These are phyloP conservation scores for Oryza meyeriana DNA, from an alignment of 176 grass and related monocot species.

Conservation along the genomic window DNA sequence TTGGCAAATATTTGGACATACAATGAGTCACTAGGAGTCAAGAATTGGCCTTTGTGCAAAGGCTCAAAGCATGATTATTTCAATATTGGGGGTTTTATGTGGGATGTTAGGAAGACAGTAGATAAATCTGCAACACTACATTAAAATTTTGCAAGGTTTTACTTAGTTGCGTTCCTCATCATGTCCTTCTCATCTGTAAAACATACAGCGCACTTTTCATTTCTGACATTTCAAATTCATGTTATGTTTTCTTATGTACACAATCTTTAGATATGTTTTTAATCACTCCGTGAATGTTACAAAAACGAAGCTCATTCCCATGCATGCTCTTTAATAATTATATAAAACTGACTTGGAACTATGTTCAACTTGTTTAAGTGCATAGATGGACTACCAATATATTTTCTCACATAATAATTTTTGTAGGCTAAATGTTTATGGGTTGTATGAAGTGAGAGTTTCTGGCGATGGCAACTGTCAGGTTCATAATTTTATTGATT, in stretches of 20 bases:
- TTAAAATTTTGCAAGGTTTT: background rate
- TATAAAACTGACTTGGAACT: background rate
- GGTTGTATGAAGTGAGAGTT: slow-evolving; percentile 84
- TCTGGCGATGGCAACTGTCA: slow-evolving; percentile 98
- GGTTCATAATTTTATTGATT: slow-evolving; percentile 40
- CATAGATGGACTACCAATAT: slow-evolving; percentile 15
- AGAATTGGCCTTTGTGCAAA: background rate
- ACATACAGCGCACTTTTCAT: background rate
- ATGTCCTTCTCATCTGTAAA: background rate
- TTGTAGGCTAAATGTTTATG: slow-evolving; percentile 87
- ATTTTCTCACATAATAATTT: slow-evolving; percentile 4
- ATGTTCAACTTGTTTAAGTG: slow-evolving; percentile 12
- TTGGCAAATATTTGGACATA: slow-evolving; percentile 11
- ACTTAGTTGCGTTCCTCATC: background rate
- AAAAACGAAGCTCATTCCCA: background rate
- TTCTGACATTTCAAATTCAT: slow-evolving; percentile 4
- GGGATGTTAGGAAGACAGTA: background rate
- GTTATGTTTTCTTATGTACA: background rate
- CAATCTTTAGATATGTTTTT: slow-evolving; percentile 23
- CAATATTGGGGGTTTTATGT: background rate
- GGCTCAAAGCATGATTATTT: background rate
- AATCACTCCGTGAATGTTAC: background rate
- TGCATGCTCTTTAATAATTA: background rate
- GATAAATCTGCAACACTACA: background rate
- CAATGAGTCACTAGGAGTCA: background rate